These are phyloP conservation scores for Phaeolepiota aurea DNA, from an alignment of 768 basidiomycete species.

Conservation along the genomic window DNA sequence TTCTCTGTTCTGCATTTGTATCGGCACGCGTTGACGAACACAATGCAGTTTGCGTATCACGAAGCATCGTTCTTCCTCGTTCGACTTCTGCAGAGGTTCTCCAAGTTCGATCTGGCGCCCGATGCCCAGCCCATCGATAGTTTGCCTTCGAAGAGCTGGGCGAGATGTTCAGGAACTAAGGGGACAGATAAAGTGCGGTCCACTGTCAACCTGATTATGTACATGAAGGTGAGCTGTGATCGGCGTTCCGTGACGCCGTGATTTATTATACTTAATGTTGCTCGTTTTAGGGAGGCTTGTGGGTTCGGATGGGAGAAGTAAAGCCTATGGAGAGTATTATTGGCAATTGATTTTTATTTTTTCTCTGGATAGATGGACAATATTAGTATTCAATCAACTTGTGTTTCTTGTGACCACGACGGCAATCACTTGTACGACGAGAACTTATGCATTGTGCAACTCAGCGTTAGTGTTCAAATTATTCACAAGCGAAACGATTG, in stretches of 20 bases:
- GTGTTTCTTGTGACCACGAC: too few species aligned
- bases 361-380: too few species aligned
- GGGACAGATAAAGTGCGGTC: constrained; percentile 28
- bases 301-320: constrained; percentile 19
- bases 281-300: constrained; percentile 18
- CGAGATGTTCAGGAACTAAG: constrained; percentile 20
- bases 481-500: too few species aligned
- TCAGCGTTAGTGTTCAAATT: too few species aligned
- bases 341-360: too few species aligned
- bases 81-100: constrained; percentile 42
- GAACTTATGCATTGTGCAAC: too few species aligned
- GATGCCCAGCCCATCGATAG: constrained; percentile 32
- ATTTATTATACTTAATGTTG: neutral
- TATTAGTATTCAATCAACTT: too few species aligned
- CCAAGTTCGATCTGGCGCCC: constrained; percentile 29
- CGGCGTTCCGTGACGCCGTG: constrained; percentile 5
- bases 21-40: neutral
- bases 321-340: neutral
- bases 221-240: constrained; percentile 10
- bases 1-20: neutral
- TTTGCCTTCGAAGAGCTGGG: constrained; percentile 35
- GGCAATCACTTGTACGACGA: too few species aligned
- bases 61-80: constrained; percentile 49
- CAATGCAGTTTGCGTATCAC: constrained; percentile 39
- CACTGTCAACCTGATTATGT: constrained; percentile 15